phyloP scores from a whole-genome alignment of 805 yeast genomes.

The Diddensiella transvaalensis region DNA sequence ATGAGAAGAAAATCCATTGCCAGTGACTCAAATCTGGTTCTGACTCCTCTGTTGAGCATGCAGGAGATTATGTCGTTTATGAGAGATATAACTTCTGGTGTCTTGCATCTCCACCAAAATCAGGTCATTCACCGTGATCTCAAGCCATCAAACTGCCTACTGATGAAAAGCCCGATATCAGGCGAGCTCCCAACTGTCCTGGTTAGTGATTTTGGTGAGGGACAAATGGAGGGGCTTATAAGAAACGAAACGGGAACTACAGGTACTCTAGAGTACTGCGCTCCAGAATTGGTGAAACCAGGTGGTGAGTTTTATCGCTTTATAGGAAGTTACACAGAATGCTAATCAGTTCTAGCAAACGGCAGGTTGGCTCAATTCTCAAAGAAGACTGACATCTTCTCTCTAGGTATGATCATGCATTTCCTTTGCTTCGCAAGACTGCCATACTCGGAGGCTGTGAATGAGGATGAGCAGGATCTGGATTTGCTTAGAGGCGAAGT shows the following conservation, averaged over 20 bases:
- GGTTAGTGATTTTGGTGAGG: constrained; percentile 89
- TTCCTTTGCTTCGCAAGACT: constrained; percentile 66
- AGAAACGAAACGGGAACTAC: constrained; percentile 77
- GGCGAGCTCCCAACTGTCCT: constrained; percentile 58
- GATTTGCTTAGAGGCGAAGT: constrained; percentile 38
- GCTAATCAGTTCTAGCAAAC: constrained; percentile 11
- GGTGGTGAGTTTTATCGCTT: background rate
- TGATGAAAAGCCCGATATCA: constrained; percentile 31
- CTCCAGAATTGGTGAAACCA: constrained; percentile 67
- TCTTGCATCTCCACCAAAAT: constrained; percentile 63
- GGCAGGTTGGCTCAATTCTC: constrained; percentile 54
- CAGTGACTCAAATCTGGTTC: background rate
- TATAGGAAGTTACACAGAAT: background rate
- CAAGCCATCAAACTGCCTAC: constrained; percentile 82
- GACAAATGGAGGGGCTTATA: constrained; percentile 64
- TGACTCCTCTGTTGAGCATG: constrained; percentile 37
- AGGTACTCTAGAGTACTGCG: constrained; percentile 83
- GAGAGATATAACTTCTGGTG: constrained; percentile 65
- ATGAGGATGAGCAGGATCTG: constrained; percentile 30
- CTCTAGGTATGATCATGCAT: constrained; percentile 78
- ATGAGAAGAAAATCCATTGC: constrained; percentile 21
- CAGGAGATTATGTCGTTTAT: constrained; percentile 67
- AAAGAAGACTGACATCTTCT: constrained; percentile 72
- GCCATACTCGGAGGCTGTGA: constrained; percentile 47
- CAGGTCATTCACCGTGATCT: constrained; percentile 85